Base-by-base conservation (phyloP, 148 eudicot genomes). In the Vaccinium myrtillus region DNA sequence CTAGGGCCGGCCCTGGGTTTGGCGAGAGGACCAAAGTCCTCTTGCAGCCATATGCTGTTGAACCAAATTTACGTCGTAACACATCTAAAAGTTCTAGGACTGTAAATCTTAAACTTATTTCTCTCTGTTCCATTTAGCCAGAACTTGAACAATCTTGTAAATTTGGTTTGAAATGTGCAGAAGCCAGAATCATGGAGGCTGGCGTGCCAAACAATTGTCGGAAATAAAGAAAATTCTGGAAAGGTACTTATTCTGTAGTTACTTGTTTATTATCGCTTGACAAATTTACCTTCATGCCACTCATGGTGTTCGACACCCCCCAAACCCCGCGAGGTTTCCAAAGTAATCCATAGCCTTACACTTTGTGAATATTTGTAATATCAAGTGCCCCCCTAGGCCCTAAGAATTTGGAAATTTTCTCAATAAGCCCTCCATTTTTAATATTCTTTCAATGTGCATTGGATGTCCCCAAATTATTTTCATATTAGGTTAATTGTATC, bases 111-210 rank as follows among this genome's bases (percentile, higher is more conserved):
- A 36, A 18, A 10, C 46, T 5, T 54, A 82, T 36, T 7, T 84
- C 8, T 55, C 76, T 63, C 76, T 53, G 14, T 51, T 61, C 15
- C 25, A 7, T 21, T 71, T 49, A n/a, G n/a, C 74, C 32, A 13
- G 55, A 58, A 74, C 7, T 23, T 55, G 53, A 36, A 39, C 63
- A 27, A 5, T 30, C 51, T 70, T 16, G 30, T 79, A 10, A n/a
- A 39, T 27, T 83, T 49, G 3, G 19, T 51, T 65, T 58, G 19
- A 54, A 63, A 50, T 80, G 74, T 87, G 30, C 93, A 96, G 98
- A 96, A 96, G 88, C 99, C 98, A 2, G 98, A 95, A 89, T 97
- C 99, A 32, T 97, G 99, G 99, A 97, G 99, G 88, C 89, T 97
- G 18, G 98, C 99, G 81, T 97, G 99, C 86, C 99, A 97, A 88